phyloP scores from a whole-genome alignment of 805 yeast species.

The Diddensiella santjacobensis region DNA sequence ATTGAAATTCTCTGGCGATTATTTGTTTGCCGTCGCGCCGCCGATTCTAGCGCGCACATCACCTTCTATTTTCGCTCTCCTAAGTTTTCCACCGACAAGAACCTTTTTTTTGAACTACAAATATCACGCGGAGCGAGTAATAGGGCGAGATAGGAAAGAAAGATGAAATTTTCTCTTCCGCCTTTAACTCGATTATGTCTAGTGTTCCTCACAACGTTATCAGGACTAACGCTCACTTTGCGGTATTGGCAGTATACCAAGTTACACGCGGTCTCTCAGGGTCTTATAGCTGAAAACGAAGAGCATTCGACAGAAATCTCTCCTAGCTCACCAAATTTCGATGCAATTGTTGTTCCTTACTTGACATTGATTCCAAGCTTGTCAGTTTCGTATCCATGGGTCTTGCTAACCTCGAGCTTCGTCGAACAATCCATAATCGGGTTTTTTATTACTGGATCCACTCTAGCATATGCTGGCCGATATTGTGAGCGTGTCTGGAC shows the following conservation, averaged over 20 bases:
- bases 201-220: constrained; percentile 4
- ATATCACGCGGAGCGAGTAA: no score
- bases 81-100: no score
- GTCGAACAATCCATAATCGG: constrained; percentile 44
- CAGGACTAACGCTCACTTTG: constrained; percentile 6
- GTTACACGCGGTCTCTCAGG: background rate
- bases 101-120: no score
- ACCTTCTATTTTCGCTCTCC: no score
- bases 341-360: constrained; percentile 16
- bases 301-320: background rate
- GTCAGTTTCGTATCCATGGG: constrained; percentile 44
- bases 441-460: constrained; percentile 36
- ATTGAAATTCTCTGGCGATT: no score
- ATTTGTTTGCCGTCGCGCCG: no score
- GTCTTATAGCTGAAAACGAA: background rate
- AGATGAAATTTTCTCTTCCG: constrained; percentile 17
- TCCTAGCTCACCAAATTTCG: background rate
- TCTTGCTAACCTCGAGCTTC: constrained; percentile 43
- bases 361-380: constrained; percentile 17
- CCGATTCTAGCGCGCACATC: no score
- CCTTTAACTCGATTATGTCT: constrained; percentile 18
- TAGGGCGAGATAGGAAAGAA: no score
- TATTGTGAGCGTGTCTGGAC: constrained; percentile 69
- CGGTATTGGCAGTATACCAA: constrained; percentile 11
- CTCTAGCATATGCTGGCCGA: constrained; percentile 54